Conservation (phyloP, 495 filamentous ascomycete species). For the Viridothelium virens region DNA sequence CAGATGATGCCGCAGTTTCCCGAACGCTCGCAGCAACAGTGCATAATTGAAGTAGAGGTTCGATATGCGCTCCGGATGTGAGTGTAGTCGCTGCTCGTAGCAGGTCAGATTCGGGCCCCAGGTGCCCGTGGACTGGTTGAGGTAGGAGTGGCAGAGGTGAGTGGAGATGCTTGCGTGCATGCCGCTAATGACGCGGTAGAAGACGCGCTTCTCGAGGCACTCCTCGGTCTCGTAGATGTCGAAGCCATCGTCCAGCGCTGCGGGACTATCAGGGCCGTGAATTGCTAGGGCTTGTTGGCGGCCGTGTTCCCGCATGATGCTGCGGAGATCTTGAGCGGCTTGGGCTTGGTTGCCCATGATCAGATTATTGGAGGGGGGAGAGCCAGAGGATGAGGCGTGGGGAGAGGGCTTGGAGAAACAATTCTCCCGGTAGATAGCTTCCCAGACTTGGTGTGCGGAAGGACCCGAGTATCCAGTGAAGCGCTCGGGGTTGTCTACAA, state of each 20-base stretch:
- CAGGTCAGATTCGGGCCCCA: slow-evolving; percentile 91
- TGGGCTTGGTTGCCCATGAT: slow-evolving; percentile 38
- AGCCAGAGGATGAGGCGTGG: slow-evolving; percentile 11
- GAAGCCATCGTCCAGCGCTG: slow-evolving; percentile 29
- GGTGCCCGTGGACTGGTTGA: slow-evolving; percentile 89
- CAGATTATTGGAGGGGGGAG: slow-evolving; percentile 24
- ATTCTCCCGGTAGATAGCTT: slow-evolving; percentile 94
- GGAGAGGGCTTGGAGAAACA: slow-evolving; percentile 70
- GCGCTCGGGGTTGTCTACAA: slow-evolving; percentile 87
- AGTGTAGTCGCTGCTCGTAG: slow-evolving; percentile 76
- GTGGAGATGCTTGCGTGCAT: slow-evolving; percentile 98
- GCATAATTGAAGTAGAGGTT: slow-evolving; percentile 99
- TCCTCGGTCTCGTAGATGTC: slow-evolving; percentile 57
- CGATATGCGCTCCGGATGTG: slow-evolving; percentile 81
- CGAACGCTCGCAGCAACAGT: slow-evolving; percentile 77
- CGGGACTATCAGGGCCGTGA: slow-evolving; percentile 25
- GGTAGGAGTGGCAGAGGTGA: slow-evolving; percentile 91
- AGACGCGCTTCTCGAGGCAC: slow-evolving; percentile 94
- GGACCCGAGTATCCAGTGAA: slow-evolving; percentile 89
- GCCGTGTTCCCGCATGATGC: slow-evolving; percentile 65
- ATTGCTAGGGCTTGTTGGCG: slow-evolving; percentile 50
- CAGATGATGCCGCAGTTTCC: slow-evolving; percentile 82
- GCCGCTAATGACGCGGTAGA: slow-evolving; percentile 86
- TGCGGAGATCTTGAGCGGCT: slow-evolving; percentile 76
- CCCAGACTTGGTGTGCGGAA: slow-evolving; percentile 82